These are phyloP conservation scores for Solanum clarkiae DNA, from an alignment of 257 asterid genomes.

Conservation along the genomic window DNA sequence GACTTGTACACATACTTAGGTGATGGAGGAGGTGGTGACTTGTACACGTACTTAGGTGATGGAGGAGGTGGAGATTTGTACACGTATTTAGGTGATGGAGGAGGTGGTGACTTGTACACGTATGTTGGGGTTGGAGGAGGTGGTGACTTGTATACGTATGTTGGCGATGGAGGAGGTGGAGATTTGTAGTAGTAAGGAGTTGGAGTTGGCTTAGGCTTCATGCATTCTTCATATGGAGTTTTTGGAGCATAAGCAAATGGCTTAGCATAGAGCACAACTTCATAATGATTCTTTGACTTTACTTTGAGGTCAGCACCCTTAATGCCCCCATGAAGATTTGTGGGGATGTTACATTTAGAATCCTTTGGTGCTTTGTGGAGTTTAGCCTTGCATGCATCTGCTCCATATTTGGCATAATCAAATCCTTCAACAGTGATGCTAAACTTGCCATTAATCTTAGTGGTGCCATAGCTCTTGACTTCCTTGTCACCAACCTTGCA, in stretches of 20 bases:
- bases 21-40: conserved; percentile 18
- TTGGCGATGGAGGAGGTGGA: conserved; percentile 41
- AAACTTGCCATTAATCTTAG: conserved; percentile 60
- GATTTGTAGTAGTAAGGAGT: conserved; percentile 45
- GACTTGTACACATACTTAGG: conserved; percentile 5
- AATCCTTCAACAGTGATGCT: conserved; percentile 40
- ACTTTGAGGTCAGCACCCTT: conserved; percentile 45
- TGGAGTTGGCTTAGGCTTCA: conserved; percentile 35
- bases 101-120: conserved; percentile 18
- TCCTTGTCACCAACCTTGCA: conserved; percentile 46
- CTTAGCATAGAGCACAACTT: conserved; percentile 54
- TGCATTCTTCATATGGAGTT: conserved; percentile 37
- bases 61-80: conserved; percentile 22
- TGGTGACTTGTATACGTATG: conserved; percentile 18
- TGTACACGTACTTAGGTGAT: neutral
- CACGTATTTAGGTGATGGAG: neutral
- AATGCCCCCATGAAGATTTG: conserved; percentile 40
- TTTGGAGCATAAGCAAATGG: conserved; percentile 68
- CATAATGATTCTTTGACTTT: conserved; percentile 47
- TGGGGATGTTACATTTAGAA: conserved; percentile 48
- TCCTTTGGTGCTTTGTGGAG: conserved; percentile 56
- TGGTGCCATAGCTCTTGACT: conserved; percentile 50
- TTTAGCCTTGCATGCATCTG: conserved; percentile 55
- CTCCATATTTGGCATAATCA: conserved; percentile 48
- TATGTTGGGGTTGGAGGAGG: conserved; percentile 13